Percentiles rank a stretch among this genome's conserved stretches.
Evolutionary conservation across 768 basidiomycete species (phyloP).

Genomic region (Mycena floridula): DNA sequence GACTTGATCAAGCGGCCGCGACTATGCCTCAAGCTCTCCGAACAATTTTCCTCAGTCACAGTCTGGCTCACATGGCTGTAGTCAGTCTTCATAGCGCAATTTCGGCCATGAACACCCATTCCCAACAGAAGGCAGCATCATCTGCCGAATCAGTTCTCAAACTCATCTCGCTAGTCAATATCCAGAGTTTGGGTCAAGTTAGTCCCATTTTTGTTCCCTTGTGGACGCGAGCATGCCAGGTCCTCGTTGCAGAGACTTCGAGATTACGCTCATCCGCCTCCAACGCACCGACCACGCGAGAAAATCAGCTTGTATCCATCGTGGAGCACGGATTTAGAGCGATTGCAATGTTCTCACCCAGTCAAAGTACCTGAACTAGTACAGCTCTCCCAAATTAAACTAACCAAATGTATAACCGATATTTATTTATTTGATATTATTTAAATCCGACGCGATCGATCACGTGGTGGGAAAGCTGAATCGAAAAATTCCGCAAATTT

Average conservation of each 20-base stretch:
- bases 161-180: conserved; percentile 2
- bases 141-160: conserved; percentile 2
- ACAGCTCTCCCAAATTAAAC: too few species aligned
- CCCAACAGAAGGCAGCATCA: conserved; percentile 1
- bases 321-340: too few species aligned
- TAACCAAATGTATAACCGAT: too few species aligned
- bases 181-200: conserved; percentile 1
- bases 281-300: too few species aligned
- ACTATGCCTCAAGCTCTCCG: conserved; percentile 6
- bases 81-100: conserved; percentile 19
- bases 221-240: conserved; percentile 6
- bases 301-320: too few species aligned
- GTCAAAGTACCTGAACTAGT: too few species aligned
- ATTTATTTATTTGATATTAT: too few species aligned
- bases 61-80: conserved; percentile 18
- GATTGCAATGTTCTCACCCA: too few species aligned
- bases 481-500: too few species aligned
- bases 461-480: too few species aligned
- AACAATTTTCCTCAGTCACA: conserved; percentile 18
- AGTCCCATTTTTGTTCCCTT: conserved; percentile 5
- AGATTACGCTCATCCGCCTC: too few species aligned
- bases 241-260: conserved; percentile 1
- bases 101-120: conserved; percentile 7
- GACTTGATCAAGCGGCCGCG: conserved; percentile 5
- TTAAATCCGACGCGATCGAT: too few species aligned